phyloP scores from a whole-genome alignment of 768 basidiomycete genomes.

The Pleurotus tuoliensis region DNA sequence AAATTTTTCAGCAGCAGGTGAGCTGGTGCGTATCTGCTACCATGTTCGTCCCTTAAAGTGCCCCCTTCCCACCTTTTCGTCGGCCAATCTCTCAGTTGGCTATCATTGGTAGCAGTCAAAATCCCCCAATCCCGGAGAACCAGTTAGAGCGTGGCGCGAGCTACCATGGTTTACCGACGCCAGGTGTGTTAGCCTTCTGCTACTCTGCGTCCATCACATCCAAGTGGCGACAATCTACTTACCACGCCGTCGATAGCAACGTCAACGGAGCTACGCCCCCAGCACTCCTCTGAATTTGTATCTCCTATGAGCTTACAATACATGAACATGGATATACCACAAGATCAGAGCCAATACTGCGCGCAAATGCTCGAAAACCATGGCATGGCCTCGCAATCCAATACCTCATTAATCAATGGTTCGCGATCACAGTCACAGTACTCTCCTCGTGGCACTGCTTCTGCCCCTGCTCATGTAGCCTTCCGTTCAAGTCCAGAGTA shows the following conservation, averaged over 20 bases:
- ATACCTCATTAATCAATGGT: slow-evolving; percentile 11
- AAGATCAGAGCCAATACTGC: slow-evolving; percentile 13
- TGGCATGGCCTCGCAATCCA: slow-evolving; percentile 17
- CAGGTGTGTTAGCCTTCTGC: slow-evolving; percentile 35
- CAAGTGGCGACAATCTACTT: background rate
- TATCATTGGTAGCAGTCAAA: slow-evolving; percentile 15
- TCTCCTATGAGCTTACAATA: slow-evolving; percentile 56
- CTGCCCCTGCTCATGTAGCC: slow-evolving; percentile 73
- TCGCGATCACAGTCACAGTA: slow-evolving; percentile 15
- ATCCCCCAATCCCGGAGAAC: slow-evolving; percentile 10
- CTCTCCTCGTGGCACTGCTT: slow-evolving; percentile 42
- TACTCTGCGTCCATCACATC: no score
- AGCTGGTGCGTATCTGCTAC: slow-evolving; percentile 16
- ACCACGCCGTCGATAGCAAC: slow-evolving; percentile 34
- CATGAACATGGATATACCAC: slow-evolving; percentile 17
- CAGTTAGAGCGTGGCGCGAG: slow-evolving; percentile 3
- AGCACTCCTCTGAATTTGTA: slow-evolving; percentile 53
- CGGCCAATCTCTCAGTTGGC: slow-evolving; percentile 22
- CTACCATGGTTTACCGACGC: slow-evolving; percentile 62
- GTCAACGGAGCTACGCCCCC: slow-evolving; percentile 64
- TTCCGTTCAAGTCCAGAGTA: slow-evolving; percentile 45
- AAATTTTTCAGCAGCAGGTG: slow-evolving; percentile 90
- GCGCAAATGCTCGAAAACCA: slow-evolving; percentile 13
- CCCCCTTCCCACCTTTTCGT: slow-evolving; percentile 37
- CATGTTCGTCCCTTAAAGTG: slow-evolving; percentile 2